Evolutionary conservation across 73 alveolate species (phyloP), one percentile per base, ranked within the genome.

Genomic region (Paramecium sexaurelia): DNA sequence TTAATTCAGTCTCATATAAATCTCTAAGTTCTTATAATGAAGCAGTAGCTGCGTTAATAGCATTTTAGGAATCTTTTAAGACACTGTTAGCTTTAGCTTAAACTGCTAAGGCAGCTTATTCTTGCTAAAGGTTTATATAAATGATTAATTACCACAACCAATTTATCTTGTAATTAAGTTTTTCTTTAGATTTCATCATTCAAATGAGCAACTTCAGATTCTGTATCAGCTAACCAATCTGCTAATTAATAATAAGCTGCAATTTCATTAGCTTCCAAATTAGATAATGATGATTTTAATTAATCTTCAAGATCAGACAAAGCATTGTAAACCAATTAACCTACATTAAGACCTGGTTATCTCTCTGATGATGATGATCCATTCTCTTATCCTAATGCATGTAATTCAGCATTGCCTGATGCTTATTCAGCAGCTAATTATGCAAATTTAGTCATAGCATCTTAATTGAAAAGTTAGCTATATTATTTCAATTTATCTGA

Each of bases 341-440:
- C 85, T 5, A 69, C 27, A 35, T 69, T 69, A 47, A 9, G 27
- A 20, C 85, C 85, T 69, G 57, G 29, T 69, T 69, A 35, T 69
- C 85, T 69, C 1, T n/a, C 57, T 8, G 85, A n/a, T 47, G 67
- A 47, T 24, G 45, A n/a, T 69, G 85, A 32, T 27, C 85, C 56
- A 69, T 69, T 13, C 3, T 32, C 56, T 35, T 69, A 9, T 32
- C 56, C 56, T 11, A 27, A 13, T 27, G 90, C 90, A 40, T 78
- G 90, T 22, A 78, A 78, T 41, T 78, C 90, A 7, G 90, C 90
- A 78, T 40, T 40, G 0, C 90, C 90, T 78, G 90, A 78, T 13
- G 90, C 90, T 43, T 78, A 78, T 78, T 78, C 90, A 2, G 73
- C 51, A 17, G 90, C 90, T 20, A 78, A 40, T 78, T 78, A 24